Base-by-base conservation (phyloP, 2,329 filamentous ascomycete species). In the Xylariaceae sp. region DNA sequence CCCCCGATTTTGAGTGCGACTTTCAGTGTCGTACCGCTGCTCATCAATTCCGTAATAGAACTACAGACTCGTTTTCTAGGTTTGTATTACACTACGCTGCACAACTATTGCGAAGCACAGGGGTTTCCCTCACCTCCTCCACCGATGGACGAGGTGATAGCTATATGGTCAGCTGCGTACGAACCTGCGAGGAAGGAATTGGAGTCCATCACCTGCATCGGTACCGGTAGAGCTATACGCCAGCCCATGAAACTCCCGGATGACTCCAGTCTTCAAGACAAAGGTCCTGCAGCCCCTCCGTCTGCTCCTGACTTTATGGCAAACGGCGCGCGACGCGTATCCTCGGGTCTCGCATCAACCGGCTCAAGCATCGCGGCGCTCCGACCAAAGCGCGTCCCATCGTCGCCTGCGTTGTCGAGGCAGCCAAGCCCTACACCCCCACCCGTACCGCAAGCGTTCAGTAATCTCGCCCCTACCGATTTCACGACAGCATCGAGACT, bases 21-120 rank as follows among this genome's bases (percentile, higher is more conserved):
- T 3, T 89, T 90, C 67, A 86, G 80, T 29, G 74, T 95, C n/a
- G 77, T 92, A 9, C 87, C 88, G 31, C 82, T 84, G 50, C 75
- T 95, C 26, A 77, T 91, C 8, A 78, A 80, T 41, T 79, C 80
- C 37, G 86, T 91, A 65, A 83, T 92, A 44, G 77, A 87, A 66
- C 84, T 91, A 31, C 89, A 92, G 69, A 91, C 91, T 67, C 81
- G 84, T 46, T 75, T 94, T 50, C 80, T 94, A 4, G 89, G 84
- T 0, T 78, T 91, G 58, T 84, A 89, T 62, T 94, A 94, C 71
- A 94, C 89, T 1, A 78, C 84, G 3, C 73, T 92, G 5, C 84
- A 91, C 67, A 83, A 80, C 54, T 94, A 87, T 70, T 89, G 86
- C 62, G 77, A 84, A 61, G 80, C 86, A 32, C 77, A 84, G 62